Percentiles rank a stretch among this genome's conserved stretches.
phyloP scores from a whole-genome alignment of 2,329 filamentous ascomycete genomes.

The Colletotrichum chrysophilum region DNA sequence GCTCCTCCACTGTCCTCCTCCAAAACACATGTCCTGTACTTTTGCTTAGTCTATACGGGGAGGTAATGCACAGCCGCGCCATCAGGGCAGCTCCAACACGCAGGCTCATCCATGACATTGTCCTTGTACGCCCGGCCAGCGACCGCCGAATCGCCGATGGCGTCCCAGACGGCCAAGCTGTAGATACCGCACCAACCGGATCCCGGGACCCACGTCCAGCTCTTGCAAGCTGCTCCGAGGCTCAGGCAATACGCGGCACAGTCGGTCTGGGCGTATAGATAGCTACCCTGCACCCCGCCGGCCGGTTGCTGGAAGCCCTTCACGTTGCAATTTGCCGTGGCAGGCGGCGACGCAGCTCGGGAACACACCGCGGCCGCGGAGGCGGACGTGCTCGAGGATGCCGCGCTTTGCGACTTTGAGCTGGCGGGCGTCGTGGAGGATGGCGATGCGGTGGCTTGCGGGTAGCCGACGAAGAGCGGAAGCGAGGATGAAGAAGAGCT shows the following conservation, averaged over 20 bases:
- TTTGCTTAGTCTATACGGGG: background rate
- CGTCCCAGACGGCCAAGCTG: background rate
- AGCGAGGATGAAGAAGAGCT: background rate
- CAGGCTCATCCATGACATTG: background rate
- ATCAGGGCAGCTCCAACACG: background rate
- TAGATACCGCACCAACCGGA: slow-evolving; percentile 1
- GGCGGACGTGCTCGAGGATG: background rate
- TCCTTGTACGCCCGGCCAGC: background rate
- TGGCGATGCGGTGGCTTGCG: background rate
- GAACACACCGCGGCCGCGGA: background rate
- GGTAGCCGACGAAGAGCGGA: background rate
- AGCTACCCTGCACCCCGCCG: background rate
- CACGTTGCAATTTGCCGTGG: background rate
- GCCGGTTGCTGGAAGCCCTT: background rate
- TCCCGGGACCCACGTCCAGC: background rate
- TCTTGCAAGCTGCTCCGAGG: background rate
- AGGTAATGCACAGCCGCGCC: background rate
- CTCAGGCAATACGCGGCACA: background rate
- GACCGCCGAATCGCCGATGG: slow-evolving; percentile 3
- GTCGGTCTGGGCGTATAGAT: background rate
- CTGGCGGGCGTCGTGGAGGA: background rate
- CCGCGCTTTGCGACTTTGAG: background rate
- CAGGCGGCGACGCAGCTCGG: background rate
- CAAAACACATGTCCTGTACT: background rate
- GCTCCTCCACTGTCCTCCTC: background rate